Evolutionary conservation across 2,329 filamentous ascomycete genomes (phyloP).

Genomic region (Dactylonectria macrodidyma): DNA sequence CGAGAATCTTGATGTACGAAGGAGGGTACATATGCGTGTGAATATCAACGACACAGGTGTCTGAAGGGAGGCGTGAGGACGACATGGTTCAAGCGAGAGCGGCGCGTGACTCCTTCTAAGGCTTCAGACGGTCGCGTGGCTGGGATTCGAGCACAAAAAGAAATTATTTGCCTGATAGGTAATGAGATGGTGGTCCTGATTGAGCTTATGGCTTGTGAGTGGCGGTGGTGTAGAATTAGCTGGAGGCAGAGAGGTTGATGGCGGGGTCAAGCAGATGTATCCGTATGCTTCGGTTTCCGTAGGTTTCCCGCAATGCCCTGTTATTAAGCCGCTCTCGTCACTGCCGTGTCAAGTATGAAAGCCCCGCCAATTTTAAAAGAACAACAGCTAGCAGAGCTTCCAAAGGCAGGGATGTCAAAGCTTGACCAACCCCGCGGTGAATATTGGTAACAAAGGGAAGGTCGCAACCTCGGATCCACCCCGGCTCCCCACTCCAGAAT

Average conservation of each 20-base stretch:
- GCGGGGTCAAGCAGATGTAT: constrained; percentile 4
- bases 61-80: constrained; percentile 50
- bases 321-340: background rate
- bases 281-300: background rate
- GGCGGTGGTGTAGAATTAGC: constrained; percentile 15
- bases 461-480: constrained; percentile 8
- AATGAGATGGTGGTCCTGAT: background rate
- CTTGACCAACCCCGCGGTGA: background rate
- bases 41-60: constrained; percentile 71
- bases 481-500: background rate
- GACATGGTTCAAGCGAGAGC: constrained; percentile 48
- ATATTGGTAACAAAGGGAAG: constrained; percentile 2
- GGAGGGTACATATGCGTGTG: constrained; percentile 81
- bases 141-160: background rate
- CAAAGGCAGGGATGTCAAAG: background rate
- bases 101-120: background rate
- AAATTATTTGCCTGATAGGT: background rate
- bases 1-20: constrained; percentile 73
- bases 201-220: constrained; percentile 6
- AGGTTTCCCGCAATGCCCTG: background rate
- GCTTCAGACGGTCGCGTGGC: background rate
- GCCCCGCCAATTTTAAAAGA: background rate
- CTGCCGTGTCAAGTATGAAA: background rate
- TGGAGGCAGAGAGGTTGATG: constrained; percentile 5
- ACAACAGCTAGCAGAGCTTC: background rate